Base-by-base conservation (phyloP, 257 asterid species). In the Salvia rosmarinus region DNA sequence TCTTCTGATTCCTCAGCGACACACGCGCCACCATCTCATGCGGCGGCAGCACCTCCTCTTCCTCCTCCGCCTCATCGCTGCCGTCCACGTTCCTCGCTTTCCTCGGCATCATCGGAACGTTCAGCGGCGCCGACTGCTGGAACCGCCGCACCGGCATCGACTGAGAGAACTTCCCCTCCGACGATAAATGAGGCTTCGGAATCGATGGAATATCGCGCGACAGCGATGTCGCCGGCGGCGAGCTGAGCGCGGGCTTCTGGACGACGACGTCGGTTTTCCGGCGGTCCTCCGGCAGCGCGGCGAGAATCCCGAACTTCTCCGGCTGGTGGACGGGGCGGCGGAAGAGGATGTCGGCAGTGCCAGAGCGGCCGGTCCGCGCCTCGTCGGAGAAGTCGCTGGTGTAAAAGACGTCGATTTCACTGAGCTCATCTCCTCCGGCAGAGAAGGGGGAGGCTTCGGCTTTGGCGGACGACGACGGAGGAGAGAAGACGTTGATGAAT, bases 41-140 rank as follows among this genome's bases (percentile, higher is more conserved):
- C 71, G 97, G 96, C 73, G 97, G 97, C 75, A 91, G 76, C 86
- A 88, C 83, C 83, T 85, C 96, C 66, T 89, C 96, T 6, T 85
- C 96, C 3, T 85, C 96, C 3, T 72, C 87, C 11, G 30, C 88
- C 37, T 77, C 87, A 0, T 64, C 88, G 30, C 71, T 86, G 3
- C 32, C 14, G 39, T 87, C 92, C 64, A 43, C 75, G 28, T 77
- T 82, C 73, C 62, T 84, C 60, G 73, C 67, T 75, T 85, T 87
- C 39, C 81, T 80, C 67, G 83, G 78, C 87, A 79, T 73, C 73
- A 80, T 82, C 80, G 96, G 97, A 1, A 91, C 86, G 44, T 84
- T 89, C 79, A 91, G 73, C 55, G 92, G 97, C 58, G 89, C 89
- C 71, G 97, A 90, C 43, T 88, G 88, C 71, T 86, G 91, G 70